Evolutionary conservation across 257 asterid genomes (phyloP).

Genomic region (Eucommia ulmoides): DNA sequence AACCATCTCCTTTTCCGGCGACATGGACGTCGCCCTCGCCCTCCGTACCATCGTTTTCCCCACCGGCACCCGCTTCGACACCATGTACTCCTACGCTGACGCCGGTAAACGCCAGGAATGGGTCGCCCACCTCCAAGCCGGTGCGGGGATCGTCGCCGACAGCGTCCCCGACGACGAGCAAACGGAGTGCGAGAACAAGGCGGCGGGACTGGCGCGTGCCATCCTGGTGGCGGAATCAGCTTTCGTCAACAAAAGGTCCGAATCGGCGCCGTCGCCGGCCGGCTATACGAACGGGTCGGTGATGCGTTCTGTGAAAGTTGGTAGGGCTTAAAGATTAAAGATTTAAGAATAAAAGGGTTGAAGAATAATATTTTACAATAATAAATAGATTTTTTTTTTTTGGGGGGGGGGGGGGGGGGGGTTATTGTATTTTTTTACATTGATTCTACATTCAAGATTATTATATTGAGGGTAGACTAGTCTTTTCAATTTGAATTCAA

Average conservation of each 20-base stretch:
- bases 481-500: too few species aligned
- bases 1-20: slow-evolving; percentile 66
- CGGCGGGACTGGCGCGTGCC: slow-evolving; percentile 59
- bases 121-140: slow-evolving; percentile 84
- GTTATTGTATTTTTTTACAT: too few species aligned
- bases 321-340: neutral
- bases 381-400: neutral
- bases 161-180: slow-evolving; percentile 74
- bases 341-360: neutral
- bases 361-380: neutral
- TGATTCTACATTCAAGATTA: too few species aligned
- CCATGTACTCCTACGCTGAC: slow-evolving; percentile 49
- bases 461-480: too few species aligned
- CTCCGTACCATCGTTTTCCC: slow-evolving; percentile 74
- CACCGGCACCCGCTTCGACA: slow-evolving; percentile 36
- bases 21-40: slow-evolving; percentile 70
- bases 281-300: neutral
- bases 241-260: slow-evolving; percentile 25
- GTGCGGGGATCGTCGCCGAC: slow-evolving; percentile 88
- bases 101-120: slow-evolving; percentile 48
- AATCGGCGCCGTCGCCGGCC: neutral
- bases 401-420: neutral
- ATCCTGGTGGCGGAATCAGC: slow-evolving; percentile 76
- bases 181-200: slow-evolving; percentile 68
- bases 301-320: neutral